Evolutionary conservation across 2,329 filamentous ascomycete genomes (phyloP).

Genomic region (Karstenula rhodostoma): DNA sequence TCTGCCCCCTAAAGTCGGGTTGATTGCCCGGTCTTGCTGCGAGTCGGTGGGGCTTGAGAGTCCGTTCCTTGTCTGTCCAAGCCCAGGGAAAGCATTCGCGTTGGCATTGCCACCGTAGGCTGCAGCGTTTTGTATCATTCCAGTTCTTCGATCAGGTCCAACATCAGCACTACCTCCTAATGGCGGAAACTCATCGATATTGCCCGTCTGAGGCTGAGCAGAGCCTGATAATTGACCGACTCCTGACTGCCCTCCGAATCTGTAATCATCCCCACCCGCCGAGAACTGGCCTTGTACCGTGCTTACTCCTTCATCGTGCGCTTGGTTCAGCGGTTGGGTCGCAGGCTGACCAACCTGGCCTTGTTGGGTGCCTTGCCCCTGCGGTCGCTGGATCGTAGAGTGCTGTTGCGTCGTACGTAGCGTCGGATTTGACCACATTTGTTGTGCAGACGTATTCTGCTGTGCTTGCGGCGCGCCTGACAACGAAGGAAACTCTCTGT

Average conservation of each 20-base stretch:
- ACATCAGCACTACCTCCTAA: conserved; percentile 63
- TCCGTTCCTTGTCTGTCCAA: conserved; percentile 55
- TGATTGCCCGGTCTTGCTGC: conserved; percentile 45
- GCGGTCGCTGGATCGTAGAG: conserved; percentile 62
- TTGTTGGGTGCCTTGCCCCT: conserved; percentile 48
- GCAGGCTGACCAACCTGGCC: conserved; percentile 46
- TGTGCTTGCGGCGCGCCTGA: conserved; percentile 65
- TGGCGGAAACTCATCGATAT: conserved; percentile 69
- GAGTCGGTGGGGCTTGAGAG: conserved; percentile 49
- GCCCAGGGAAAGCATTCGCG: conserved; percentile 50
- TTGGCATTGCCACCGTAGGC: conserved; percentile 50
- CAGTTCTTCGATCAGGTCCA: conserved; percentile 58
- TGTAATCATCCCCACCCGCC: conserved; percentile 62
- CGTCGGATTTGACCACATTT: conserved; percentile 66
- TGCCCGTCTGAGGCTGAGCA: conserved; percentile 62
- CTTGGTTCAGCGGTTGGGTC: conserved; percentile 52
- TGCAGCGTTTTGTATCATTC: conserved; percentile 60
- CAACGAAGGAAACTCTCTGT: conserved; percentile 69
- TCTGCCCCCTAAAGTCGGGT: conserved; percentile 40
- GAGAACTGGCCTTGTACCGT: conserved; percentile 59
- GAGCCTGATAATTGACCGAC: conserved; percentile 60
- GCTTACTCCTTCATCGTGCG: conserved; percentile 46
- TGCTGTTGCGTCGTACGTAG: conserved; percentile 63
- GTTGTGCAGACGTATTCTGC: conserved; percentile 60
- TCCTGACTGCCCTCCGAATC: conserved; percentile 64